These are phyloP conservation scores for Gryganskiella cystojenkinii DNA, from an alignment of 192 early-diverging fungal species.

Conservation along the genomic window DNA sequence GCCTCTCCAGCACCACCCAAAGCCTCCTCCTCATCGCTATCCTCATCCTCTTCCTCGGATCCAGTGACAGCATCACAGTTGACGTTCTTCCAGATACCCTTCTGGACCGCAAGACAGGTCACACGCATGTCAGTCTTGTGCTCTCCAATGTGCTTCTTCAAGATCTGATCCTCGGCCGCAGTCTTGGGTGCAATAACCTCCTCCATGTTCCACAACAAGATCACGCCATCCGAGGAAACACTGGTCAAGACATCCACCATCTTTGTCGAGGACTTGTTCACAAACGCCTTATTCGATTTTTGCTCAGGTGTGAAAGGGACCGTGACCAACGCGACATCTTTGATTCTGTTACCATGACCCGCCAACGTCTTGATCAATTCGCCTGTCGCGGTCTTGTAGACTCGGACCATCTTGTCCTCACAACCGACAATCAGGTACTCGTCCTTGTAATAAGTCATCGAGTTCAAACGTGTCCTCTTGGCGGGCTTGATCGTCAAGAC, in stretches of 20 bases:
- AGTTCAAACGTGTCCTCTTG: constrained; percentile 41
- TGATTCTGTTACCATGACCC: constrained; percentile 62
- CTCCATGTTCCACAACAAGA: constrained; percentile 77
- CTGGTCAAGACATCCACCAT: constrained; percentile 39
- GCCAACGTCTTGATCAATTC: constrained; percentile 55
- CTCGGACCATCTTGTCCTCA: constrained; percentile 69
- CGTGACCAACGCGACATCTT: constrained; percentile 56
- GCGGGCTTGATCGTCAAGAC: constrained; percentile 43
- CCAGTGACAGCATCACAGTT: neutral
- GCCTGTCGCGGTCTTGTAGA: constrained; percentile 59
- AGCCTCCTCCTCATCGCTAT: constrained; percentile 1
- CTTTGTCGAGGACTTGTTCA: constrained; percentile 15
- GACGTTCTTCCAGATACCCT: constrained; percentile 50
- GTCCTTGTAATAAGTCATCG: constrained; percentile 42
- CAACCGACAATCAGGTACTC: constrained; percentile 67
- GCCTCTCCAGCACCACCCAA: neutral
- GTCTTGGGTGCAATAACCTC: constrained; percentile 29
- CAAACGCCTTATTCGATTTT: constrained; percentile 48
- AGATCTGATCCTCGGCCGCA: constrained; percentile 22
- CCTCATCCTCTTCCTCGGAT: constrained; percentile 15
- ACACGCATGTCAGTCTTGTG: constrained; percentile 52
- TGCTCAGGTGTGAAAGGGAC: constrained; percentile 46
- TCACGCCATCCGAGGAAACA: constrained; percentile 78
- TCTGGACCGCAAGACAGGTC: constrained; percentile 34
- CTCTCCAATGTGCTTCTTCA: constrained; percentile 53